These are phyloP conservation scores for Pyrus communis DNA, from an alignment of 306 rosid genomes.

Conservation along the genomic window DNA sequence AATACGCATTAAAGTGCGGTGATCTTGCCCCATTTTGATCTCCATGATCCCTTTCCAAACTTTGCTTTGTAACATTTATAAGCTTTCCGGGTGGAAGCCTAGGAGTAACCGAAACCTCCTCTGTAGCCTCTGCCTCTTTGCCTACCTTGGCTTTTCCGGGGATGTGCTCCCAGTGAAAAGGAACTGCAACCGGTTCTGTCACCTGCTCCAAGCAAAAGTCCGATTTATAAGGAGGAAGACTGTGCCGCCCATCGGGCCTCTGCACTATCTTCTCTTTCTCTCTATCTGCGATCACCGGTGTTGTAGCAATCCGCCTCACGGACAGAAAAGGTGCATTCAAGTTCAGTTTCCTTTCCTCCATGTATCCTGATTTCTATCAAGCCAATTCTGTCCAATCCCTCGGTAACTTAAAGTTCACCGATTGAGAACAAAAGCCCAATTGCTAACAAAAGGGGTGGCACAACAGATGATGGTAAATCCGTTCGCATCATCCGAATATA, in stretches of 20 bases:
- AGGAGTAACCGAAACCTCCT: constrained; percentile 36
- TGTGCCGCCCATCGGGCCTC: constrained; percentile 27
- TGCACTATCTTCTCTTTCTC: constrained; percentile 36
- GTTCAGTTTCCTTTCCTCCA: constrained; percentile 74
- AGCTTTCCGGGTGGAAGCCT: constrained; percentile 57
- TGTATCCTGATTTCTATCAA: constrained; percentile 30
- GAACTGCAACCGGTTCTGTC: constrained; percentile 76
- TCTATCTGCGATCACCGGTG: constrained; percentile 31
- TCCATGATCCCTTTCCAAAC: constrained; percentile 27
- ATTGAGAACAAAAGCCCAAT: constrained; percentile 9
- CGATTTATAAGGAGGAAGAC: constrained; percentile 34
- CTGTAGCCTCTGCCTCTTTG: constrained; percentile 24
- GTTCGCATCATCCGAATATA: constrained; percentile 9
- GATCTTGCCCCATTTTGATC: constrained; percentile 10
- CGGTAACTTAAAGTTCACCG: constrained; percentile 9
- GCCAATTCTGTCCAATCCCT: constrained; percentile 7
- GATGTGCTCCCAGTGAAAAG: constrained; percentile 87
- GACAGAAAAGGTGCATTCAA: constrained; percentile 83
- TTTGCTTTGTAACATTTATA: constrained; percentile 18
- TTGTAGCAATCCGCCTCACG: constrained; percentile 66
- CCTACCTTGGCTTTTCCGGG: constrained; percentile 70
- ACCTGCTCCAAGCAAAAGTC: constrained; percentile 43
- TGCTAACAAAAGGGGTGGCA: constrained; percentile 4
- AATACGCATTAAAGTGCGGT: constrained; percentile 21
- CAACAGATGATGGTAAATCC: not conserved